Evolutionary conservation across 2,329 filamentous ascomycete genomes (phyloP).

Genomic region (Apiospora aurea): DNA sequence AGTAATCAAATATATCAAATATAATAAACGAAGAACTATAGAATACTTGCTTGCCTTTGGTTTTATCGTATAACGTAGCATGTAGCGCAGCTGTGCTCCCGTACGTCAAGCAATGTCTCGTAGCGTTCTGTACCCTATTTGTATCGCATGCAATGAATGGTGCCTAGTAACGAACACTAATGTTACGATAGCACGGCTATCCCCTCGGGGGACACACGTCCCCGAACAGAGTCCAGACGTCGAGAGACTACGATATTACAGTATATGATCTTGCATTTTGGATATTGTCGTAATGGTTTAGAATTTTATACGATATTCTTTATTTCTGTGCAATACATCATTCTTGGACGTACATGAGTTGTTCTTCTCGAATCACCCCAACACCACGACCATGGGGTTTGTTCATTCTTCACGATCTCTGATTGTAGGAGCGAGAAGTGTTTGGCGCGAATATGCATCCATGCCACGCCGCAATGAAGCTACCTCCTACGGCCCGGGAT

Average conservation of each 20-base stretch:
- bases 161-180: no score
- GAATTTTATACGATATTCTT: neutral
- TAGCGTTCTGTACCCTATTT: no score
- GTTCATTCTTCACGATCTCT: conserved; percentile 2
- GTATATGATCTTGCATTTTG: no score
- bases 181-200: no score
- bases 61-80: no score
- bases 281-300: neutral
- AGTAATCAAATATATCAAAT: no score
- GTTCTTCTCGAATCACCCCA: neutral
- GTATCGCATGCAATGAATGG: no score
- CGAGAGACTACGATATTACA: neutral
- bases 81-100: neutral
- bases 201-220: no score
- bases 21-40: no score
- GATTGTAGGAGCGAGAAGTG: conserved; percentile 15
- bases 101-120: neutral
- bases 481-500: conserved; percentile 9
- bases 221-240: neutral
- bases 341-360: neutral
- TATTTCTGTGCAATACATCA: neutral
- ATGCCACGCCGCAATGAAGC: neutral
- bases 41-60: neutral
- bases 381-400: neutral
- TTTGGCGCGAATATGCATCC: neutral